A percentile compares a stretch with the other conserved stretches of the same genome.
These are phyloP conservation scores for Globomyces pollinis-pini DNA, from an alignment of 192 early-diverging fungal genomes.

Conservation along the genomic window DNA sequence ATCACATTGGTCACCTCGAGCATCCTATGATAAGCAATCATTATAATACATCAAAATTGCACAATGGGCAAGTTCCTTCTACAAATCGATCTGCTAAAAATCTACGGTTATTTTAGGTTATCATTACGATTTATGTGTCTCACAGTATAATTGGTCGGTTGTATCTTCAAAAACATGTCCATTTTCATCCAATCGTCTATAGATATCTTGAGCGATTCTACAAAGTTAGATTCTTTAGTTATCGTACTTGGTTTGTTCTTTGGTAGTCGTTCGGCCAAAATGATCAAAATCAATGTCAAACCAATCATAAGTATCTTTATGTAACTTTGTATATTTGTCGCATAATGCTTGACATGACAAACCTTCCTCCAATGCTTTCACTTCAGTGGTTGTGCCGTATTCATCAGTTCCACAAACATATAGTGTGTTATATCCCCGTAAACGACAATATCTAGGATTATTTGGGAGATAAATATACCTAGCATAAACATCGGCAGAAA, in stretches of 20 bases:
- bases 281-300: constrained; percentile 90
- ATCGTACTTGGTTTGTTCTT: constrained; percentile 83
- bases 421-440: constrained; percentile 81
- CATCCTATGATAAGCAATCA: constrained; percentile 62
- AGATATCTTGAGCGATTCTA: constrained; percentile 90
- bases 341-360: constrained; percentile 86
- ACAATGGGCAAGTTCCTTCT: constrained; percentile 90
- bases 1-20: constrained; percentile 99
- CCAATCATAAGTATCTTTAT: constrained; percentile 88
- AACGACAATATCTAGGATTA: constrained; percentile 87
- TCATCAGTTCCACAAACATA: constrained; percentile 98
- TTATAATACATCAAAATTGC: constrained; percentile 39
- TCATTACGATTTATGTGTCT: constrained; percentile 63
- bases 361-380: constrained; percentile 90
- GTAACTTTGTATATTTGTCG: constrained; percentile 90
- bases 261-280: constrained; percentile 92
- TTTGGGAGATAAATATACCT: no score
- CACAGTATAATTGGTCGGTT: constrained; percentile 88
- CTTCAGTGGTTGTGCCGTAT: constrained; percentile 99
- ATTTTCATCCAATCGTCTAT: constrained; percentile 61
- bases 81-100: constrained; percentile 98
- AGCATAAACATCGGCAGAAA: constrained; percentile 95
- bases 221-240: constrained; percentile 16
- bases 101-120: no score
- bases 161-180: constrained; percentile 63